These are phyloP conservation scores for Medicago truncatula DNA, from an alignment of 306 rosid genomes.

Conservation along the genomic window DNA sequence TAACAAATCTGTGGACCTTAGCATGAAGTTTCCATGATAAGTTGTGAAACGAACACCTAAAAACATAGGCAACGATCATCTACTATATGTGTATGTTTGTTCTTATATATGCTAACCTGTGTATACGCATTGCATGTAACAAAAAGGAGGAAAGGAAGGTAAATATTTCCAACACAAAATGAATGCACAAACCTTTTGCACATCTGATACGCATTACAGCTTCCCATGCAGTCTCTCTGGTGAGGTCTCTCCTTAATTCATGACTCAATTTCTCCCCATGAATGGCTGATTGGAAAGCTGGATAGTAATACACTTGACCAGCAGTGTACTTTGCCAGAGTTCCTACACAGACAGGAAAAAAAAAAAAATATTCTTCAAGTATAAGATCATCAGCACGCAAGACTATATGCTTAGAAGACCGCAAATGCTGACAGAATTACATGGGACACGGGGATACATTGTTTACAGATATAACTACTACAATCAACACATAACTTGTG, in stretches of 20 bases:
- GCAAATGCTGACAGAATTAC: conserved; percentile 14
- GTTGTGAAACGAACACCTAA: conserved; percentile 94
- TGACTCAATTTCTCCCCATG: conserved; percentile 93
- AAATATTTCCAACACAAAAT: conserved; percentile 36
- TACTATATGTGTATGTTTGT: neutral
- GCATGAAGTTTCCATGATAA: conserved; percentile 97
- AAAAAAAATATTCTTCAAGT: conserved; percentile 24
- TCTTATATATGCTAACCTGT: neutral
- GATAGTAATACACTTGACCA: conserved; percentile 91
- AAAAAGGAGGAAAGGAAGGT: conserved; percentile 18
- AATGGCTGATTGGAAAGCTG: conserved; percentile 75
- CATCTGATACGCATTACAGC: conserved; percentile 97
- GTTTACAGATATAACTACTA: conserved; percentile 26
- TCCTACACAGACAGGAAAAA: conserved; percentile 58
- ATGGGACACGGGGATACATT: neutral
- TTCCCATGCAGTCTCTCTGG: conserved; percentile 99
- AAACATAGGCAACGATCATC: conserved; percentile 47
- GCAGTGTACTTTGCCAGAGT: conserved; percentile 97
- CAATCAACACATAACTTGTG: conserved; percentile 16
- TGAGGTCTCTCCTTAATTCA: conserved; percentile 93
- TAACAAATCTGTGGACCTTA: conserved; percentile 91
- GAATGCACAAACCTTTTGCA: conserved; percentile 77
- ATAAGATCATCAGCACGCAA: conserved; percentile 30
- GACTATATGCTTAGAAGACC: conserved; percentile 26
- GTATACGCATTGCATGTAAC: conserved; percentile 14